Evolutionary conservation across 2,329 filamentous ascomycete species (phyloP), one percentile per base, ranked within the genome.

Genomic region (Diaporthe eres): DNA sequence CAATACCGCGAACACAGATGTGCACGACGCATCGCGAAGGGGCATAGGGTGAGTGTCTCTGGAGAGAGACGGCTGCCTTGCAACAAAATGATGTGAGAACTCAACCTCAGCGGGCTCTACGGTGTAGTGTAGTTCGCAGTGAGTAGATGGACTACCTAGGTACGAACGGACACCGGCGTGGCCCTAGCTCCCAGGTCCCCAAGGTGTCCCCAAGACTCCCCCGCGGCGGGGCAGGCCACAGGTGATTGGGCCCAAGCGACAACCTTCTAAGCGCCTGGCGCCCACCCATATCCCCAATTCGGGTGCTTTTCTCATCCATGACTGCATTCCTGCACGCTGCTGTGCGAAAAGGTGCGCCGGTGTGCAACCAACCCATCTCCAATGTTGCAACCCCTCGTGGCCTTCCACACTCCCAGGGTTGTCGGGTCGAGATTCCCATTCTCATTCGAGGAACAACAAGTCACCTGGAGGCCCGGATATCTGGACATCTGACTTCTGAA

Each of bases 191-290:
- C 47, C 44, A 68, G 37, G 57, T 34, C 34, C 7, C 25, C 25
- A 19, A 28, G 28, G 60, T 44, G 37, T 42, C 44, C 63, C 63
- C 31, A 53, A 55, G 71, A 10, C 12, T 39, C 15, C 34, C 47
- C 49, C 39, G n/a, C 47, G 9, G 34, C 31, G 58, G 47, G 51
- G 71, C 37, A 44, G 7, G 39, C 49, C 22, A 28, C 12, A 8
- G 17, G 34, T 65, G 71, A 73, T 73, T 73, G 71, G 71, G 37
- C 42, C 37, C 58, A 28, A 8, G 12, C 10, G 7, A 17, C 15
- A 51, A 25, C 34, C 12, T 55, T 55, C 68, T 73, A 73, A 73
- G 71, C 71, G 71, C 71, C 71, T 28, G 71, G 37, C 58, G 71
- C 28, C 71, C 71, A 73, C 71, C 58, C 71, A 55, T 4, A 34